phyloP scores from a whole-genome alignment of 139 green algal species.

The Chlamydomonas sp. region DNA sequence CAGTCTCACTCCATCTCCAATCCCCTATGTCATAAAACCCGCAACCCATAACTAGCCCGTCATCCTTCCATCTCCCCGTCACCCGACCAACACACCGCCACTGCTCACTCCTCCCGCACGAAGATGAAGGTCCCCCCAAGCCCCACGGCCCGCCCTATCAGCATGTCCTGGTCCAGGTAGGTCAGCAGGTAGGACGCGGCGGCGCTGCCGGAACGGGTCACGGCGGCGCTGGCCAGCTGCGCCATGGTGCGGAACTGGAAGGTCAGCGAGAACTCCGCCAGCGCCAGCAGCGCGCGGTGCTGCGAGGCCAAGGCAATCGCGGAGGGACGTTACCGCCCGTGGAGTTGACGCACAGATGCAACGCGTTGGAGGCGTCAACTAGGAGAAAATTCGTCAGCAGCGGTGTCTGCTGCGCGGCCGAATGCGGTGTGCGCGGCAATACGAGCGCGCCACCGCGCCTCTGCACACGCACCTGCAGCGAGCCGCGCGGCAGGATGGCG shows the following conservation, averaged over 20 bases:
- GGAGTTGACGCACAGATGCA: too few species aligned
- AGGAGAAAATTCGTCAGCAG: too few species aligned
- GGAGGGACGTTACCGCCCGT: too few species aligned
- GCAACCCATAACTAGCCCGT: too few species aligned
- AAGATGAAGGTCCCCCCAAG: constrained; percentile 60
- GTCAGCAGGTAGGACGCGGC: constrained; percentile 54
- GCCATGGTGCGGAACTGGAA: constrained; percentile 59
- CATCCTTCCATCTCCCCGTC: too few species aligned
- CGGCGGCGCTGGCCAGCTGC: constrained; percentile 37
- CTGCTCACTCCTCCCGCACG: constrained; percentile 18
- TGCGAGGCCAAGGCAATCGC: constrained; percentile 1
- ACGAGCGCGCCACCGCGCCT: too few species aligned
- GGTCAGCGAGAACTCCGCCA: constrained; percentile 46
- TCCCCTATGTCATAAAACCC: too few species aligned
- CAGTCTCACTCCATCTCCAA: too few species aligned
- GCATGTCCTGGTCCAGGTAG: constrained; percentile 69
- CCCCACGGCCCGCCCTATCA: constrained; percentile 58
- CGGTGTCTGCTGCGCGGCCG: too few species aligned
- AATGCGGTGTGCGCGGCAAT: too few species aligned
- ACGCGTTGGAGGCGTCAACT: too few species aligned
- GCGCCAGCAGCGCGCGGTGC: constrained; percentile 58
- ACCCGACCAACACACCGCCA: neutral
- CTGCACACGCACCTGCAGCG: constrained; percentile 1
- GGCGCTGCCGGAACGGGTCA: neutral
- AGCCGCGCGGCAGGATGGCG: constrained; percentile 59